Evolutionary conservation across 2,329 filamentous ascomycete species (phyloP), one percentile per base, ranked within the genome.

Genomic region (Colletotrichum sp.): DNA sequence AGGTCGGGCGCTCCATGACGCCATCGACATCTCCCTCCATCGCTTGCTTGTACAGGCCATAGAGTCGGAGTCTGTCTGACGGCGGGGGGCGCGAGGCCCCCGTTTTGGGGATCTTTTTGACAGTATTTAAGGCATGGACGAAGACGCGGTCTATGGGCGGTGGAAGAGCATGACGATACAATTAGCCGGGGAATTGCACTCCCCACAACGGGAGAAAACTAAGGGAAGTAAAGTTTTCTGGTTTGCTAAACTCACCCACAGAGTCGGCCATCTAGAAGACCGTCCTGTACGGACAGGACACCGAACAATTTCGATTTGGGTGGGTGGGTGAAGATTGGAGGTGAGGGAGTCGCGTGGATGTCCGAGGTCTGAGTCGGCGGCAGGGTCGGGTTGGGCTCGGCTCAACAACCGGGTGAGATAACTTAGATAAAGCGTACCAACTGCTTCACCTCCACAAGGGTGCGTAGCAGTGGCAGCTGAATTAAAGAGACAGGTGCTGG

Each of bases 21-120:
- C 95, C 95, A 79, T 97, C 94, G 38, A 99, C 96, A 85, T 99
- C 95, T 65, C 97, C 97, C 88, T 99, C 96, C 97, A 99, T 99
- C 77, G 96, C 96, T 86, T 99, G 97, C 84, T 99, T 99, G 88
- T 99, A 99, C 79, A 99, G 90, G 78, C 97, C 97, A 93, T 99
- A 99, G 77, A 99, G 94, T 74, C 94, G 94, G 80, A 99, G 90
- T 74, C 97, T 94, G 82, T 98, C 96, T 77, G 91, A 88, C 3
- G 96, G 92, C 64, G 97, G 97, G 61, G 97, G 97, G 77, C 97
- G 94, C 78, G 95, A 93, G 68, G 95, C 95, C 78, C 97, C 96
- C 21, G 96, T 98, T 82, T 97, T 96, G 80, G 95, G 95, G 80
- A 99, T 98, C 86, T 98, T 98, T 86, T 98, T 98, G 81, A 99